A percentile compares a stretch with the other conserved stretches of the same genome.
Conservation (phyloP, 2,329 filamentous ascomycete species). For the Colletotrichum higginsianum region DNA sequence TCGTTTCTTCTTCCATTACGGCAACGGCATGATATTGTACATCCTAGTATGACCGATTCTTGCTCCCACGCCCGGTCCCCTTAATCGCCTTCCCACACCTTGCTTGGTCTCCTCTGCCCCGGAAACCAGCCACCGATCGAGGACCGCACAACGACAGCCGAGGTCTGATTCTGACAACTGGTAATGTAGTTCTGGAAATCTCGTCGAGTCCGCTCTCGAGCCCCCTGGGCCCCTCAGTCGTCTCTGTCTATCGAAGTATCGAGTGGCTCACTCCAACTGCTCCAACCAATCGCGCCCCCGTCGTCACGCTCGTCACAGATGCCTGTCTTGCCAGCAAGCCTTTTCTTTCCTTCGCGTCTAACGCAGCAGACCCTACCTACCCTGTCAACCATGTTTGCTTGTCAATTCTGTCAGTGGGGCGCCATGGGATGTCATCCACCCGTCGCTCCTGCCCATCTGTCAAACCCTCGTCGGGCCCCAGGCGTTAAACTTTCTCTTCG, state of each 20-base stretch:
- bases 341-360: conserved; percentile 18
- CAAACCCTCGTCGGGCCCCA: conserved; percentile 10
- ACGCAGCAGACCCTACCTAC: conserved; percentile 8
- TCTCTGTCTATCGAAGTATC: not conserved
- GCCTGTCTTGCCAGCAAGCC: conserved; percentile 2
- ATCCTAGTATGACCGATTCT: conserved; percentile 14
- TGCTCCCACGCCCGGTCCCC: not conserved
- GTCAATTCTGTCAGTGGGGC: conserved; percentile 26
- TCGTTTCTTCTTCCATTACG: conserved; percentile 32
- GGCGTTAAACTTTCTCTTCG: conserved; percentile 2
- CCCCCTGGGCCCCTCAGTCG: not conserved
- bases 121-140: not conserved
- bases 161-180: not conserved
- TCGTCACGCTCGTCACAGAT: not conserved
- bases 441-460: conserved; percentile 31
- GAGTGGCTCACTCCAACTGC: not conserved
- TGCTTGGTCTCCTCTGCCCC: not conserved
- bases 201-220: conserved; percentile 1
- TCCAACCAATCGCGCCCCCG: not conserved
- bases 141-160: not conserved
- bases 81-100: not conserved
- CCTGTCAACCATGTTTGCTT: conserved; percentile 19
- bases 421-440: conserved; percentile 28
- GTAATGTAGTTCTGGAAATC: not conserved
- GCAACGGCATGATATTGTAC: not conserved